Evolutionary conservation across 2,329 filamentous ascomycete species (phyloP).

Genomic region (Aspergillus brasiliensis): DNA sequence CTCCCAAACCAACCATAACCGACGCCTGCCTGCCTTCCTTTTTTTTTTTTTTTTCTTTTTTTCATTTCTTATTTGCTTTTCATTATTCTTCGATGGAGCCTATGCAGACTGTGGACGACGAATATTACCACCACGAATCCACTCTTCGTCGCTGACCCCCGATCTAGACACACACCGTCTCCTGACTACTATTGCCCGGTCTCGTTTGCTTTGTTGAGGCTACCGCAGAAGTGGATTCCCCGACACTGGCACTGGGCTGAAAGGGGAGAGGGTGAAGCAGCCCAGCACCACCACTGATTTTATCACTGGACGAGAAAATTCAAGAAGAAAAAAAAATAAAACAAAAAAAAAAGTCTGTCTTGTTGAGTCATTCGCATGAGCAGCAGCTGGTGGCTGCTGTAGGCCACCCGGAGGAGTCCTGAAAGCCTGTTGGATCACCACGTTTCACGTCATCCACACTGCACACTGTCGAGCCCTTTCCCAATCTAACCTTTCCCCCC

Average conservation of each 20-base stretch:
- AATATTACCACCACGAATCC: conserved; percentile 24
- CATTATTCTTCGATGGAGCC: conserved; percentile 37
- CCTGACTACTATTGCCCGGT: conserved; percentile 33
- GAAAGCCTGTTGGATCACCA: conserved; percentile 29
- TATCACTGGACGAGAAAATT: conserved; percentile 8
- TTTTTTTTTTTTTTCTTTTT: no score
- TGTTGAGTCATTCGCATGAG: conserved; percentile 25
- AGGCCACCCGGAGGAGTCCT: conserved; percentile 20
- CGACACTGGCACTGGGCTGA: conserved; percentile 14
- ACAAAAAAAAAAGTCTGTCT: conserved; percentile 16
- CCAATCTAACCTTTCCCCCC: conserved; percentile 27
- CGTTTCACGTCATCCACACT: conserved; percentile 31
- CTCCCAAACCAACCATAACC: conserved; percentile 15
- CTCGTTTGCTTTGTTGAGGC: conserved; percentile 23
- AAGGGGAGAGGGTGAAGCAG: conserved; percentile 10
- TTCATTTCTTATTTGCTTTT: no score
- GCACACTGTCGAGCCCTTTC: conserved; percentile 17
- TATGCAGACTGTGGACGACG: conserved; percentile 31
- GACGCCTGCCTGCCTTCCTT: conserved; percentile 8
- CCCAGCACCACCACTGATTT: conserved; percentile 8
- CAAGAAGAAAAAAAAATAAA: conserved; percentile 11
- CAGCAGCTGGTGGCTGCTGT: conserved; percentile 26
- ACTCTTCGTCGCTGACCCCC: conserved; percentile 35
- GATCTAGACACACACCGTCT: conserved; percentile 27
- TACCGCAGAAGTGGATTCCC: conserved; percentile 20